phyloP scores from a whole-genome alignment of 2,329 filamentous ascomycete genomes.

The Aspergillus ibericus region DNA sequence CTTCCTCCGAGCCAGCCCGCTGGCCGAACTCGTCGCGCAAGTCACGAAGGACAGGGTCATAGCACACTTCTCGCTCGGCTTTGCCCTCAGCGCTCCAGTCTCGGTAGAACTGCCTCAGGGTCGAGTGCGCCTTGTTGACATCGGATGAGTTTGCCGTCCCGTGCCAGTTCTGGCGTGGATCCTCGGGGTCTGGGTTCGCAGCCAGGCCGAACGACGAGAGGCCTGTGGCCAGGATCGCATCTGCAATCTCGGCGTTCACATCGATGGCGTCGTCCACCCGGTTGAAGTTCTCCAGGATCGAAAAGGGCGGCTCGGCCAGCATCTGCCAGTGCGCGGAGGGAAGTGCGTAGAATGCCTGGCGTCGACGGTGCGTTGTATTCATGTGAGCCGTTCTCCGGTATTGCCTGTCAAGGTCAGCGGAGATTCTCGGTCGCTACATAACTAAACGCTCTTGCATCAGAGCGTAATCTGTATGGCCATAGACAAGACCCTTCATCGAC shows the following conservation, averaged over 20 bases:
- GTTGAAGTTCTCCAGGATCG: slow-evolving; percentile 74
- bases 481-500: no score
- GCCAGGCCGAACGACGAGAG: slow-evolving; percentile 66
- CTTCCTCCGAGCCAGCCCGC: slow-evolving; percentile 32
- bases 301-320: slow-evolving; percentile 78
- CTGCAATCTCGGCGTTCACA: slow-evolving; percentile 77
- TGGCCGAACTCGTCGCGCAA: slow-evolving; percentile 54
- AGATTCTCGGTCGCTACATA: no score
- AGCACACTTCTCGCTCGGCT: slow-evolving; percentile 73
- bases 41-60: slow-evolving; percentile 68
- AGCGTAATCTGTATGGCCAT: no score
- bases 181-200: slow-evolving; percentile 34
- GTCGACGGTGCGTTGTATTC: slow-evolving; percentile 85
- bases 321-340: slow-evolving; percentile 81
- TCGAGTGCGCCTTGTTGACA: slow-evolving; percentile 88
- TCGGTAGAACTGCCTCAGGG: slow-evolving; percentile 87
- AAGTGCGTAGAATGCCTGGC: slow-evolving; percentile 90
- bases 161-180: slow-evolving; percentile 61
- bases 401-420: slow-evolving; percentile 57
- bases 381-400: slow-evolving; percentile 83
- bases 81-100: slow-evolving; percentile 85
- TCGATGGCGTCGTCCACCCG: slow-evolving; percentile 86
- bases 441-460: no score
- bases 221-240: slow-evolving; percentile 71
- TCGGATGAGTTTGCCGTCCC: slow-evolving; percentile 71